Evolutionary conservation across 495 filamentous ascomycete species (phyloP), one percentile per base, ranked within the genome.

Genomic region (Annulohypoxylon moriforme): DNA sequence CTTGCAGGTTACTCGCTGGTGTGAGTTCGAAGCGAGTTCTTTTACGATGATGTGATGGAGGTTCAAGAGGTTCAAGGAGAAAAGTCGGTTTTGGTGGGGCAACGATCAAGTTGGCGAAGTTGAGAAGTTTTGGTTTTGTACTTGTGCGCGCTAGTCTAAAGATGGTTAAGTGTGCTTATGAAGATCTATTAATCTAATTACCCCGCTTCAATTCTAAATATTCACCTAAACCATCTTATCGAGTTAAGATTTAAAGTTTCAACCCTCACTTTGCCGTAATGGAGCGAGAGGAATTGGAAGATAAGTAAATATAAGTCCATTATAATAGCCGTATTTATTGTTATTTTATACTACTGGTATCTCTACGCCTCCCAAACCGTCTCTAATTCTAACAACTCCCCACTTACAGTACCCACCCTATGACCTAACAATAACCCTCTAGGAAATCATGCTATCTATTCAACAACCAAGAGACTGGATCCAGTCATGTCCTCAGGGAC

Each of bases 401-500:
- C 59, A 72, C 63, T 38, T 64, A 55, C n/a, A n/a, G n/a, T n/a
- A n/a, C 36, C 7, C 20, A 14, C 29, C 27, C 5, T 24, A 14
- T 63, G 31, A 46, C 34, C 53, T 20, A 27, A 57, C 42, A 0
- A 62, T 53, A 52, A 65, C 60, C 27, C 60, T 61, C 50, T 31
- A 58, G 38, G 20, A 65, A 56, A 59, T 20, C 46, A 52, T 27
- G 34, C 31, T 40, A 44, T 60, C 63, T 84, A 90, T 67, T 80
- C 79, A 86, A 93, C 97, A 67, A 96, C 81, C 75, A 99, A 81
- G 71, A 99, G 86, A 82, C 87, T 97, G 73, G 82, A 80, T 40
- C 96, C 95, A 47, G 90, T 90, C 96, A 99, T 99, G 82, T 97
- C 94, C 76, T 90, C 87, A 13, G 96, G 94, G 79, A 96, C 88